Percentiles rank a stretch among this genome's conserved stretches.
Conservation (phyloP, 805 yeast species). For the Vanderwaltozyma tropicalis region DNA sequence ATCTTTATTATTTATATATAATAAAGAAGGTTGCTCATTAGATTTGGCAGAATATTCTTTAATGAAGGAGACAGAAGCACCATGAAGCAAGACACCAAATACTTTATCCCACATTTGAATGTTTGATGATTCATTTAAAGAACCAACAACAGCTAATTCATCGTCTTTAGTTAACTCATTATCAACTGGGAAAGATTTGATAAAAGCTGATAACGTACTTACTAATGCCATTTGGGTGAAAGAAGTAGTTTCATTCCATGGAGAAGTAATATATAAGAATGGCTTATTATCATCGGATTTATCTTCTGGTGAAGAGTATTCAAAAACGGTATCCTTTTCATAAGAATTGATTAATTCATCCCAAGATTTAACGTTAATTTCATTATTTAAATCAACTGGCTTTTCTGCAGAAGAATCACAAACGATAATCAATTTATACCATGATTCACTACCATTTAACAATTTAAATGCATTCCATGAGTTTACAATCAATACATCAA, state of each 20-base stretch:
- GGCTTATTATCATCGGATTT: slow-evolving; percentile 30
- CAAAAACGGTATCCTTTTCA: slow-evolving; percentile 14
- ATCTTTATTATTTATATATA: slow-evolving; percentile 11
- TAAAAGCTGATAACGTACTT: slow-evolving; percentile 42
- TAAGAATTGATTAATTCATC: slow-evolving; percentile 9
- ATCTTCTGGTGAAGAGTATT: slow-evolving; percentile 25
- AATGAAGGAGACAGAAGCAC: slow-evolving; percentile 24
- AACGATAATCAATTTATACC: slow-evolving; percentile 28
- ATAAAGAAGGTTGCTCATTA: slow-evolving; percentile 11
- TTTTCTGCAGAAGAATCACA: slow-evolving; percentile 11
- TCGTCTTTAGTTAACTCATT: slow-evolving; percentile 30
- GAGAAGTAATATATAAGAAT: slow-evolving; percentile 20
- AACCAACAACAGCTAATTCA: slow-evolving; percentile 20
- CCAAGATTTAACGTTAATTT: slow-evolving; percentile 19
- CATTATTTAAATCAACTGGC: slow-evolving; percentile 1
- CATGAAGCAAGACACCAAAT: slow-evolving; percentile 26
- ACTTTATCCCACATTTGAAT: slow-evolving; percentile 37
- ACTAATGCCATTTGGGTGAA: slow-evolving; percentile 45
- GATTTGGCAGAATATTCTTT: slow-evolving; percentile 18
- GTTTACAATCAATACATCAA: slow-evolving; percentile 28
- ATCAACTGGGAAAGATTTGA: slow-evolving; percentile 28
- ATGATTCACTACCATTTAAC: slow-evolving; percentile 18
- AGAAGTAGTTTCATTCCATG: slow-evolving; percentile 18
- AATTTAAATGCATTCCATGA: slow-evolving; percentile 17
- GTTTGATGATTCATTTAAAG: slow-evolving; percentile 8